Evolutionary conservation across 2,329 filamentous ascomycete species (phyloP), one percentile per base, ranked within the genome.

Genomic region (Chaetomiaceae sp.): DNA sequence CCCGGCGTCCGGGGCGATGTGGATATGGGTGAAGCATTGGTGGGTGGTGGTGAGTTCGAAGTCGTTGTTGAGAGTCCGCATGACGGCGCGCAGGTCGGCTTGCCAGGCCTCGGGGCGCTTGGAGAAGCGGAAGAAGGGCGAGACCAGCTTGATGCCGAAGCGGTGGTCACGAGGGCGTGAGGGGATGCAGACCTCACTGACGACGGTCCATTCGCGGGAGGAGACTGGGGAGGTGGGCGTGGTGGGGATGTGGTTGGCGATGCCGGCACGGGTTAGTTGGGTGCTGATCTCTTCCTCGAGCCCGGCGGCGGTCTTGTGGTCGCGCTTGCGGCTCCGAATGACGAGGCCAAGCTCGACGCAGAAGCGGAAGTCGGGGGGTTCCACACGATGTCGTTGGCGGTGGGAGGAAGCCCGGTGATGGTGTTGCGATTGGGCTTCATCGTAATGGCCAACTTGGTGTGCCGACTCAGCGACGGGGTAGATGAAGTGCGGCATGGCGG

Each of bases 121-220:
- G 34, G 50, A 44, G 51, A 62, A 62, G 44, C 43, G 51, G 23
- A 55, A 30, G 52, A 59, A 57, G 45, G 60, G 60, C 13, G 60
- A 62, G 31, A 57, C 50, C 14, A 62, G 51, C 44, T 55, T 55
- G 42, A 62, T 56, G 51, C 57, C 58, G 48, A 57, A 60, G 39
- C 44, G 54, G 55, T 61, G 51, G 43, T 62, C 56, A 14, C 23
- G 34, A 4, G 55, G 51, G 16, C 53, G 48, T 6, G 50, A 48
- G 6, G 50, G 57, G 42, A 62, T 57, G 44, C 53, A 51, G 14
- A 45, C 44, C 41, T 60, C 57, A 14, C 25, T 39, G 20, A 53
- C 30, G 20, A 62, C 46, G 38, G 56, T 60, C 60, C 60, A 62
- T 23, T 54, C 45, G 2, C 43, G 46, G 37, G 51, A 51, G 6